Evolutionary conservation across 768 basidiomycete genomes (phyloP).

Genomic region (Rhizopogon rudus): DNA sequence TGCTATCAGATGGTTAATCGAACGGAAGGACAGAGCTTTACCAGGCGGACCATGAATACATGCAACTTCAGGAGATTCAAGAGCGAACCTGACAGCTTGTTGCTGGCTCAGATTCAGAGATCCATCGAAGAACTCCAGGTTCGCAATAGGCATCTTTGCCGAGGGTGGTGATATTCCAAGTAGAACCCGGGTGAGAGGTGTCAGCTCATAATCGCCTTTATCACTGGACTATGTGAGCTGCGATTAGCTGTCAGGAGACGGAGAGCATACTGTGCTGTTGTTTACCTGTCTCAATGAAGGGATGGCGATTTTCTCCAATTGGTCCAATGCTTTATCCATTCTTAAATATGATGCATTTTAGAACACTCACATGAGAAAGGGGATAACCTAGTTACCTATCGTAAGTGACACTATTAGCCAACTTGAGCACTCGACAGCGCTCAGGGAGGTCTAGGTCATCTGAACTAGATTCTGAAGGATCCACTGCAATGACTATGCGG

Average conservation of each 20-base stretch:
- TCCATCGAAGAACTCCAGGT: slow-evolving; percentile 66
- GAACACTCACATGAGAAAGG: neutral
- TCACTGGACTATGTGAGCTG: slow-evolving; percentile 28
- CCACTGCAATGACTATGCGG: slow-evolving; percentile 75
- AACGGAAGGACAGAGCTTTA: slow-evolving; percentile 12
- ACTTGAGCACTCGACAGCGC: slow-evolving; percentile 77
- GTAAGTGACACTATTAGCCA: slow-evolving; percentile 90
- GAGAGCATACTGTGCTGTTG: neutral
- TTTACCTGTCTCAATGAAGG: slow-evolving; percentile 21
- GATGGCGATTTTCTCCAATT: slow-evolving; percentile 46
- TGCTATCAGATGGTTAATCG: neutral
- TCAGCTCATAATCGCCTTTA: slow-evolving; percentile 38
- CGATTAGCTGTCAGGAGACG: neutral
- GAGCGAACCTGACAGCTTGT: slow-evolving; percentile 76
- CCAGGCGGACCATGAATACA: slow-evolving; percentile 99
- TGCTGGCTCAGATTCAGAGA: slow-evolving; percentile 82
- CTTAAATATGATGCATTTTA: slow-evolving; percentile 30
- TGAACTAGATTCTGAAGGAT: slow-evolving; percentile 51
- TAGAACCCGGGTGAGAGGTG: slow-evolving; percentile 60
- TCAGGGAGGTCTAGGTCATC: slow-evolving; percentile 80
- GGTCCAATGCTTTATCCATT: slow-evolving; percentile 81
- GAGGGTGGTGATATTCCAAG: slow-evolving; percentile 58
- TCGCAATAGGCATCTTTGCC: slow-evolving; percentile 26
- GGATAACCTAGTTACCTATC: slow-evolving; percentile 31
- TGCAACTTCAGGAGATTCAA: slow-evolving; percentile 77